Evolutionary conservation across 768 basidiomycete species (phyloP).

Genomic region (Phaeolepiota aurea): DNA sequence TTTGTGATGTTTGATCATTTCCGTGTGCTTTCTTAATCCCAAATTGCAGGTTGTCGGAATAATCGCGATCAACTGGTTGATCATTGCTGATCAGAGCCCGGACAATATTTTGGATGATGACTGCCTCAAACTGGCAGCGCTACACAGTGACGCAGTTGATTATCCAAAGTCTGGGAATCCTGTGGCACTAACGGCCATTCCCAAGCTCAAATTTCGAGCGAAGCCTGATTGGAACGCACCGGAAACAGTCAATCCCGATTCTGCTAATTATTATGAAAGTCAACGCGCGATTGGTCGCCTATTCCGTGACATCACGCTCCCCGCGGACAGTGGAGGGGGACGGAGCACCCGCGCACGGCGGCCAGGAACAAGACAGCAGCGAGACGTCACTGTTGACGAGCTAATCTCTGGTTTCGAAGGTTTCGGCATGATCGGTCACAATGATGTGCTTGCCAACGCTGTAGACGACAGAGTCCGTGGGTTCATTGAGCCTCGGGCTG

Average conservation of each 20-base stretch:
- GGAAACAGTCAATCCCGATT: constrained; percentile 35
- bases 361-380: constrained; percentile 4
- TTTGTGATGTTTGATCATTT: constrained; percentile 18
- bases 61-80: constrained; percentile 54
- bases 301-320: constrained; percentile 53
- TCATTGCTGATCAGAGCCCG: constrained; percentile 50
- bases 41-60: constrained; percentile 44
- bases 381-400: constrained; percentile 9
- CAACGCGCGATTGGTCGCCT: constrained; percentile 49
- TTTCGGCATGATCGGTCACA: constrained; percentile 1
- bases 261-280: constrained; percentile 42
- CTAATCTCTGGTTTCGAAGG: neutral
- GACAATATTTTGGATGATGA: constrained; percentile 38
- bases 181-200: constrained; percentile 29
- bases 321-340: constrained; percentile 17
- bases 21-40: constrained; percentile 1
- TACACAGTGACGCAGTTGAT: constrained; percentile 62
- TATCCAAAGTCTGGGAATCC: constrained; percentile 53
- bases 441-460: constrained; percentile 7
- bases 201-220: constrained; percentile 25
- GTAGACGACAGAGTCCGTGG: constrained; percentile 19
- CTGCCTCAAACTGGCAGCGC: constrained; percentile 42
- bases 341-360: constrained; percentile 7
- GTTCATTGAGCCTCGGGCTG: constrained; percentile 18
- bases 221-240: constrained; percentile 64